Evolutionary conservation across 1,139 yeast species (phyloP), one percentile per base, ranked within the genome.

Genomic region (Eremothecium coryli): DNA sequence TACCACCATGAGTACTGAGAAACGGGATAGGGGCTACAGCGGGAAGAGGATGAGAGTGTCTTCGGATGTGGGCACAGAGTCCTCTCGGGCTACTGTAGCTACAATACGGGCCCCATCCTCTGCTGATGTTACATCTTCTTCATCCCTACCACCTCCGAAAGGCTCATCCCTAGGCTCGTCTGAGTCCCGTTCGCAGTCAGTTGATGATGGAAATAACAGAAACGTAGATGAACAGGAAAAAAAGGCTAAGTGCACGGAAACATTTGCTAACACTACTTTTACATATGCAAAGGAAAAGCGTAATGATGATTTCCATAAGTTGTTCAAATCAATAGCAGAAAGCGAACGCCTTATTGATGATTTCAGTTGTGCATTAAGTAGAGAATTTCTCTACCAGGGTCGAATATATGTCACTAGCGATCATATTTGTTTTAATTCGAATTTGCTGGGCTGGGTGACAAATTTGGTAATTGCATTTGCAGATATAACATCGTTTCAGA

Each of bases 311-410:
- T 88, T 82, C 54, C 96, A 86, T 54, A 72, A 71, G 32, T 53
- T 82, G 4, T 90, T 90, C 62, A 65, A 76, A 29, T 66, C 78
- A 4, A 62, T 85, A 9, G 86, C 90, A 17, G 58, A 65, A 26
- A 71, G 76, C 25, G 96, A 86, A 53, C 64, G 81, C 37, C 62
- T 90, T 14, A 53, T 88, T 15, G 95, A 82, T 47, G 95, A 85
- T 51, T 86, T 79, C 50, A 75, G 88, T 29, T 90, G 97, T 62
- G 96, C 97, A 0, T 60, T 90, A 40, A 81, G 90, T 48, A 66
- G 86, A 39, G 97, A 90, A 41, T 85, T 90, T 35, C 62, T 90
- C 16, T 64, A 86, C n/a, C 98, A 93, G 49, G 99, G 99, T 5
- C 67, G 95, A 36, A 52, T 90, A 21, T 93, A 85, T 54, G 71